Base-by-base conservation (phyloP, 805 yeast genomes). In the Yamadazyma akitaensis region DNA sequence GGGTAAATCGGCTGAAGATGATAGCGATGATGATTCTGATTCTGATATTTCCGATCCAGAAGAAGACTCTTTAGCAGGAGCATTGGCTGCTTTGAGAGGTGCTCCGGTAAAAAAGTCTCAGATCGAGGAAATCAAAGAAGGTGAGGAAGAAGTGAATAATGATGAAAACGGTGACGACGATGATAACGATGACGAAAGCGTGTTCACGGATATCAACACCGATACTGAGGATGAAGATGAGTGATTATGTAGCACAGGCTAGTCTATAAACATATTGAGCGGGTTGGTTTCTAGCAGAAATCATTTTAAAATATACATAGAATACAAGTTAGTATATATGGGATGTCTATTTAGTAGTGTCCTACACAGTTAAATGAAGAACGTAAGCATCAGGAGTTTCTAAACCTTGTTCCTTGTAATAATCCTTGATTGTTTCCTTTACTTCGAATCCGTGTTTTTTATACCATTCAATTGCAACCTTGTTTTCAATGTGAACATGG, bases 1-100 rank as follows among this genome's bases (percentile, higher is more conserved):
- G 46, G 57, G 46, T 40, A 70, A 63, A n/a, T 77, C 70, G 13
- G 58, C 53, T 5, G 64, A 59, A 12, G 65, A 59, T 2, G 68
- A 59, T 16, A 60, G 58, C 39, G 67, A 58, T 16, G 61, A 60
- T 38, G 81, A 79, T 43, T 74, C 79, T 46, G 88, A 77, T 44
- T 60, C 67, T 48, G 77, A 72, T 53, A 80, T 84, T 44, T 81
- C 85, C 34, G 88, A 81, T 44, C 85, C 89, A 2, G 87, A 80
- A 44, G 91, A 85, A 58, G 91, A 84, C 58, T 72, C 86, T 1
- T 62, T 85, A 51, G 91, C 88, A 10, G 91, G 89, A 35, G 86
- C 88, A 0, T 67, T 85, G 67, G 87, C 89, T 5, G 77, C 80
- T 41, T 61, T 84, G 63, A 77, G 84, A 53, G 92, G 91, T 24